These are phyloP conservation scores for rapeseed (Brassica napus) DNA, from an alignment of 345 rosid genomes.

Conservation along the genomic window DNA sequence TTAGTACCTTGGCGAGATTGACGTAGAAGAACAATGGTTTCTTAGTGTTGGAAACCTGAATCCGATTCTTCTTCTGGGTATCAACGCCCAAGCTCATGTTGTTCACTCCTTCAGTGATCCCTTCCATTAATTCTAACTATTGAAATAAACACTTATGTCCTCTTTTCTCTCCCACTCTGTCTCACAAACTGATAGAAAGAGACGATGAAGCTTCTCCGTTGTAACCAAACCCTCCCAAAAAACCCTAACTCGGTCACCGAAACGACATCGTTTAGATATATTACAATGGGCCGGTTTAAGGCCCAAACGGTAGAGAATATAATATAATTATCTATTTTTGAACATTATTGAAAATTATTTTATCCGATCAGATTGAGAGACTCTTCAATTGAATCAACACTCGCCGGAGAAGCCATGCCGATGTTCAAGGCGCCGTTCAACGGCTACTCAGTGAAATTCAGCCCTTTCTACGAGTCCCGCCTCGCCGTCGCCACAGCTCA, in stretches of 20 bases:
- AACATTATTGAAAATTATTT: not conserved
- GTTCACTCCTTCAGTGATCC: constrained; percentile 66
- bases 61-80: constrained; percentile 72
- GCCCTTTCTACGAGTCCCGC: constrained; percentile 85
- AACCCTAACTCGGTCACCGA: constrained; percentile 21
- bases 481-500: constrained; percentile 57
- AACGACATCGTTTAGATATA: constrained; percentile 7
- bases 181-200: constrained; percentile 25
- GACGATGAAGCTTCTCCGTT: constrained; percentile 25
- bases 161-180: constrained; percentile 17
- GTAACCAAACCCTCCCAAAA: constrained; percentile 21
- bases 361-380: constrained; percentile 30
- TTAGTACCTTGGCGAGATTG: constrained; percentile 86
- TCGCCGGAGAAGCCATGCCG: constrained; percentile 57
- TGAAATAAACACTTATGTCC: constrained; percentile 2
- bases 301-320: constrained; percentile 17
- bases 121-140: constrained; percentile 52
- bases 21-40: constrained; percentile 93
- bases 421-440: constrained; percentile 78
- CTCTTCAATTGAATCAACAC: constrained; percentile 17
- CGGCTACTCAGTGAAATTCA: constrained; percentile 87
- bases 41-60: constrained; percentile 95
- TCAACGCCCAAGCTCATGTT: constrained; percentile 55
- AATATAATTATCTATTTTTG: not conserved
- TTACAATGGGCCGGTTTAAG: not conserved